phyloP scores from a whole-genome alignment of 805 yeast genomes.

The Lachancea nothofagi region DNA sequence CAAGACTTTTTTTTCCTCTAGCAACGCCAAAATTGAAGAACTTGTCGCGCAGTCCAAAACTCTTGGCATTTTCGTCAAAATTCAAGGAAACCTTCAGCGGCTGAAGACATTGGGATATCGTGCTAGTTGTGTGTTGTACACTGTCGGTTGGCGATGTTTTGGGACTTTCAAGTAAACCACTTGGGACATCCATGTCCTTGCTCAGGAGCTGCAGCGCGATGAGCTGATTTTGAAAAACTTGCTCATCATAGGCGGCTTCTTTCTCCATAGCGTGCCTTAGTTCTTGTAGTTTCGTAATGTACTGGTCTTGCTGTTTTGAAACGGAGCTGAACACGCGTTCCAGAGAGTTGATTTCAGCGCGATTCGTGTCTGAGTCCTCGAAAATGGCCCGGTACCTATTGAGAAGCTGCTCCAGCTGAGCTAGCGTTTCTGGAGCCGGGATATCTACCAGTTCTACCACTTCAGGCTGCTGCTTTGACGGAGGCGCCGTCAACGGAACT shows the following conservation, averaged over 20 bases:
- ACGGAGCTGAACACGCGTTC: conserved; percentile 38
- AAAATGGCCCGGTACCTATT: conserved; percentile 31
- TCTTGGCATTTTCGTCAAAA: conserved; percentile 28
- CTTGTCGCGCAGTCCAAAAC: conserved; percentile 29
- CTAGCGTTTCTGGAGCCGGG: conserved; percentile 25
- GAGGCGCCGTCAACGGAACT: conserved; percentile 4
- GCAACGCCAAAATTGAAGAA: conserved; percentile 19
- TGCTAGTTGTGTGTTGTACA: neutral
- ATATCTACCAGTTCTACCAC: conserved; percentile 9
- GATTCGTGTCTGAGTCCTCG: conserved; percentile 23
- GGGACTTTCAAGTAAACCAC: conserved; percentile 37
- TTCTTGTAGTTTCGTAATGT: conserved; percentile 25
- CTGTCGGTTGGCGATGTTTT: neutral
- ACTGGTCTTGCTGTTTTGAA: conserved; percentile 38
- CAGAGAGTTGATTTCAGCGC: conserved; percentile 40
- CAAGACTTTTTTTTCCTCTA: conserved; percentile 40
- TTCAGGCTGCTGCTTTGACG: conserved; percentile 4
- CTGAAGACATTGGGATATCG: neutral
- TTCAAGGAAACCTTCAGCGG: conserved; percentile 29
- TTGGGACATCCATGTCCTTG: conserved; percentile 61
- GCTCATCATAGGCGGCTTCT: conserved; percentile 37
- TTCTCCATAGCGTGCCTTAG: conserved; percentile 25
- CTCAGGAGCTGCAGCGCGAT: conserved; percentile 59
- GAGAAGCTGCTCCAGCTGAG: conserved; percentile 28
- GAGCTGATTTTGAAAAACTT: conserved; percentile 51